Evolutionary conservation across 1,284 basidiomycete genomes (phyloP).

Genomic region (Rhodotorula glutinis): DNA sequence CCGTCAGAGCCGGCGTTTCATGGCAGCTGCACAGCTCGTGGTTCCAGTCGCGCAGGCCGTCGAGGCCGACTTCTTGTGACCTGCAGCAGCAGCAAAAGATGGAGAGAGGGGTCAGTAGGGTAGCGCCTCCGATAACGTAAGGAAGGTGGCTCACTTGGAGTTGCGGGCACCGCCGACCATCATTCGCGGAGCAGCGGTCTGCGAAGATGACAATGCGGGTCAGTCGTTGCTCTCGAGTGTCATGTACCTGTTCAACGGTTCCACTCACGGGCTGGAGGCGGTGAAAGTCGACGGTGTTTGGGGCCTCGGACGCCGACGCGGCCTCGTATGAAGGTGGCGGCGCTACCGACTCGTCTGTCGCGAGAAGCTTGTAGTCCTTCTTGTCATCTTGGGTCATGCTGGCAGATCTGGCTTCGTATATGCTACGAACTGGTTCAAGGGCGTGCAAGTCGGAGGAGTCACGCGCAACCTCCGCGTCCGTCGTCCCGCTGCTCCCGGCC

Average conservation of each 20-base stretch:
- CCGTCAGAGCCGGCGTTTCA: conserved; percentile 23
- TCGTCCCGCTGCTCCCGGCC: no score
- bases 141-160: conserved; percentile 7
- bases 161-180: conserved; percentile 24
- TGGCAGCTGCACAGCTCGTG: conserved; percentile 22
- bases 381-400: conserved; percentile 17
- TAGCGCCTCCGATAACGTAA: neutral
- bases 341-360: neutral
- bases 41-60: conserved; percentile 29
- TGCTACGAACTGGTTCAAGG: no score
- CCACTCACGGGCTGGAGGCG: conserved; percentile 20
- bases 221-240: neutral
- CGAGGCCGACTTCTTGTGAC: conserved; percentile 19
- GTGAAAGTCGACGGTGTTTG: neutral
- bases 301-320: neutral
- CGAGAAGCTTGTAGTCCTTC: neutral
- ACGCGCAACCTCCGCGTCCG: no score
- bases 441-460: no score
- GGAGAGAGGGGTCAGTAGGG: neutral
- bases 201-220: neutral
- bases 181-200: conserved; percentile 21
- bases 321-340: conserved; percentile 22
- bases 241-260: fast-evolving
- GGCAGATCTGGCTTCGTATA: no score
- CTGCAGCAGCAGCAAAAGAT: conserved; percentile 1